phyloP scores from a whole-genome alignment of 1,284 basidiomycete species.

The Hypsizygus ulmarius region DNA sequence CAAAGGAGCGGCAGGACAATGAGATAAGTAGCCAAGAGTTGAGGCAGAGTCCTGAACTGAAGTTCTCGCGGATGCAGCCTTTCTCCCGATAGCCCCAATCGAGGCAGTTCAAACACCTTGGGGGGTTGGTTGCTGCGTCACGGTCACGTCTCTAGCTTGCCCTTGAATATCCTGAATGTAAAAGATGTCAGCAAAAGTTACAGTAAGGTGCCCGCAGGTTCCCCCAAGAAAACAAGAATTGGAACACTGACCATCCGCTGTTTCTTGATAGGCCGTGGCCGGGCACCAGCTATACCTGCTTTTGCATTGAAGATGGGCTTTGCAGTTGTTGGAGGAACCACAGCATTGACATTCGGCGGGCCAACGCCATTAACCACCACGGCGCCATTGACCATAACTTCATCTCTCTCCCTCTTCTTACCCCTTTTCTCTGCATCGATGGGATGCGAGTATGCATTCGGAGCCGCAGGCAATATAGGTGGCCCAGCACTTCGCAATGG shows the following conservation, averaged over 20 bases:
- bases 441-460: conserved; percentile 19
- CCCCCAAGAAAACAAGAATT: no score
- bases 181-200: conserved; percentile 8
- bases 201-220: no score
- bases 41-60: no score
- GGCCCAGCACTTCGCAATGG: conserved; percentile 28
- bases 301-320: conserved; percentile 45
- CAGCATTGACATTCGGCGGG: conserved; percentile 24
- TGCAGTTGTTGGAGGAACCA: conserved; percentile 15
- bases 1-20: no score
- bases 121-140: conserved; percentile 51
- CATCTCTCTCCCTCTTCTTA: conserved; percentile 51
- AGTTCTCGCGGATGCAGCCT: no score
- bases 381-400: conserved; percentile 22
- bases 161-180: conserved; percentile 42
- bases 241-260: conserved; percentile 62
- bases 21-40: no score
- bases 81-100: no score
- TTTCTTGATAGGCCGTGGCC: conserved; percentile 74
- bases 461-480: conserved; percentile 28
- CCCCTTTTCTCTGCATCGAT: conserved; percentile 38
- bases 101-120: conserved; percentile 40
- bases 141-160: conserved; percentile 41
- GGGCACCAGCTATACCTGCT: conserved; percentile 51
- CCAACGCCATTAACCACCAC: conserved; percentile 28